Conservation (phyloP, 192 early-diverging fungal genomes). For the Coemansia sp. region DNA sequence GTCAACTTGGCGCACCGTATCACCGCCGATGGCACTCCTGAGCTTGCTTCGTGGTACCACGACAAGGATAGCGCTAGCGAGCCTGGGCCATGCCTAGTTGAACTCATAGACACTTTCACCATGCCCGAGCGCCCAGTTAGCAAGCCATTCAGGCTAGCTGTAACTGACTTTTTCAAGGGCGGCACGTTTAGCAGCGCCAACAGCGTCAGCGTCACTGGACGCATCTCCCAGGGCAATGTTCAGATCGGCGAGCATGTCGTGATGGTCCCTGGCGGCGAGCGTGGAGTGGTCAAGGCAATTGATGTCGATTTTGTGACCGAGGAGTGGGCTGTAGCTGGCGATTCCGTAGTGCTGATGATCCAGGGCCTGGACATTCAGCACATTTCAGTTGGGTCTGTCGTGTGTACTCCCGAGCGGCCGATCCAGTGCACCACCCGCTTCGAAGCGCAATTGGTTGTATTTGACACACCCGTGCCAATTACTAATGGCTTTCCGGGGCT, state of each 20-base stretch:
- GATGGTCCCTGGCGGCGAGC: slow-evolving; percentile 78
- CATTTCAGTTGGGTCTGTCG: slow-evolving; percentile 73
- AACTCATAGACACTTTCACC: slow-evolving; percentile 72
- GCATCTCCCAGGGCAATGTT: slow-evolving; percentile 83
- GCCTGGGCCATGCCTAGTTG: slow-evolving; percentile 70
- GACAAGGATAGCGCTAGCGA: background rate
- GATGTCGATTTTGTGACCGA: slow-evolving; percentile 67
- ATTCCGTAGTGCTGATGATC: slow-evolving; percentile 77
- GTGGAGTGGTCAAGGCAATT: slow-evolving; percentile 75
- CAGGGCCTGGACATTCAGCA: slow-evolving; percentile 48
- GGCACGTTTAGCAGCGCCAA: slow-evolving; percentile 60
- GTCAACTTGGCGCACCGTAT: slow-evolving; percentile 70
- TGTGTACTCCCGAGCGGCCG: slow-evolving; percentile 68
- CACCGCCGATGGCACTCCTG: slow-evolving; percentile 10
- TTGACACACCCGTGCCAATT: slow-evolving; percentile 89
- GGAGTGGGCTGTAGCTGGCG: slow-evolving; percentile 94
- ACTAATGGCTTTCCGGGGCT: slow-evolving; percentile 88
- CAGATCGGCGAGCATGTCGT: slow-evolving; percentile 83
- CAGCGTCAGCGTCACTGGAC: slow-evolving; percentile 79
- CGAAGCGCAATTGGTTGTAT: slow-evolving; percentile 85
- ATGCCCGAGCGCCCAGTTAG: slow-evolving; percentile 73
- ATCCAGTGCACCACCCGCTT: slow-evolving; percentile 79
- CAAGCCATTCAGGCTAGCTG: slow-evolving; percentile 79
- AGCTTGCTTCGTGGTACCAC: slow-evolving; percentile 68
- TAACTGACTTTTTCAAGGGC: slow-evolving; percentile 91